Conservation (phyloP, 345 rosid species). For the Kernera saxatilis region DNA sequence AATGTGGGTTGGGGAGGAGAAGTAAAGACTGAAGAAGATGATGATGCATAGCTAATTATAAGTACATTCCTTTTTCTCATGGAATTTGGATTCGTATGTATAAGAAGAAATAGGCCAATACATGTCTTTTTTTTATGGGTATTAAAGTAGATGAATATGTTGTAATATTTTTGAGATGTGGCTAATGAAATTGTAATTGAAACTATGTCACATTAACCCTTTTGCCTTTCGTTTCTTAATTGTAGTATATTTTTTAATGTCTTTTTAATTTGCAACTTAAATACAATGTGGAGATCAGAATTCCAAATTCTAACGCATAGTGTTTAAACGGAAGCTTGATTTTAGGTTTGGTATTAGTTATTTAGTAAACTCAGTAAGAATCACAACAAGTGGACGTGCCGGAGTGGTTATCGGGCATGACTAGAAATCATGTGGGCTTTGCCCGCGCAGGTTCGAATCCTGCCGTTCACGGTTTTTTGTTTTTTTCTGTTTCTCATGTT, state of each 20-base stretch:
- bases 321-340: no score
- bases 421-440: conserved; percentile 90
- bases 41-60: conserved; percentile 33
- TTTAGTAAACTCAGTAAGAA: rapidly evolving
- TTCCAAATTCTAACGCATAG: no score
- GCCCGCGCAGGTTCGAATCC: conserved; percentile 93
- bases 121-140: background rate
- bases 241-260: background rate
- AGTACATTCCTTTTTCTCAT: conserved; percentile 16
- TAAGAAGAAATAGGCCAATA: conserved; percentile 15
- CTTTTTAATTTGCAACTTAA: background rate
- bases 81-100: conserved; percentile 24
- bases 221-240: background rate
- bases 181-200: conserved; percentile 26
- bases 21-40: conserved; percentile 21
- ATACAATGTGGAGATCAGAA: background rate
- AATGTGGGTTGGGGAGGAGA: background rate
- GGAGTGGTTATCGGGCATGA: conserved; percentile 75
- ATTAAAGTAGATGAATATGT: conserved; percentile 22
- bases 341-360: no score
- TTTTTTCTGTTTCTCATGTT: background rate
- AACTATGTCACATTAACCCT: background rate
- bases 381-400: conserved; percentile 24
- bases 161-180: conserved; percentile 26
- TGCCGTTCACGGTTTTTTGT: conserved; percentile 28